Evolutionary conservation across 2,329 filamentous ascomycete genomes (phyloP), one percentile per base, ranked within the genome.

Genomic region (Clarireedia sp.): DNA sequence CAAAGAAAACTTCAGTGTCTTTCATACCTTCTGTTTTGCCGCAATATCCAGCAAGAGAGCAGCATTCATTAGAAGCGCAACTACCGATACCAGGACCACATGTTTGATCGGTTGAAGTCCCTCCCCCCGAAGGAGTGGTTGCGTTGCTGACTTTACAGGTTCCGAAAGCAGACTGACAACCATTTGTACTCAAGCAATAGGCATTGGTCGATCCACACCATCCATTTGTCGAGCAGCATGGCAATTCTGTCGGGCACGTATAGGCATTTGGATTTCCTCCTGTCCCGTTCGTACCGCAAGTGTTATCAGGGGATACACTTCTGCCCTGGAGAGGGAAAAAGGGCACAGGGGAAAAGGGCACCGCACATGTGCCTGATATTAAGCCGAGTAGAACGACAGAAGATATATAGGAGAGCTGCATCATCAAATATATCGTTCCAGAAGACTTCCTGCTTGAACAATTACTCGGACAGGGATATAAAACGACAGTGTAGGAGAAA

Each of bases 91-190:
- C 57, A 24, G 46, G 44, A 5, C 48, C 46, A 82, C 67, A 3
- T 69, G 69, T 4, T 72, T 73, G 1, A 81, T 85, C 58, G 80
- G 76, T 8, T 72, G 70, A 0, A 81, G 44, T 54, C 5, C 61
- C 60, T 16, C 33, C 41, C 7, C 33, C 82, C 59, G 75, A 56
- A 45, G 79, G 73, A 62, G 72, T 74, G 26, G 68, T 63, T 33
- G 12, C 29, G 62, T 84, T 83, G 8, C 38, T 40, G 51, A 77
- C 80, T 10, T 29, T 54, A 41, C 59, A 60, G 19, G 36, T 51
- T 16, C 54, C 56, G 36, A 47, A 58, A 29, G 40, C 26, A 8
- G 57, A 44, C 52, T 67, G 62, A 44, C 67, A 69, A 10, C 51
- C 51, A 49, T 29, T 41, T 2, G 48, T 47, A 50, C 44, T 47